These are phyloP conservation scores for Kwoniella shandongensis DNA, from an alignment of 768 basidiomycete genomes.

Conservation along the genomic window DNA sequence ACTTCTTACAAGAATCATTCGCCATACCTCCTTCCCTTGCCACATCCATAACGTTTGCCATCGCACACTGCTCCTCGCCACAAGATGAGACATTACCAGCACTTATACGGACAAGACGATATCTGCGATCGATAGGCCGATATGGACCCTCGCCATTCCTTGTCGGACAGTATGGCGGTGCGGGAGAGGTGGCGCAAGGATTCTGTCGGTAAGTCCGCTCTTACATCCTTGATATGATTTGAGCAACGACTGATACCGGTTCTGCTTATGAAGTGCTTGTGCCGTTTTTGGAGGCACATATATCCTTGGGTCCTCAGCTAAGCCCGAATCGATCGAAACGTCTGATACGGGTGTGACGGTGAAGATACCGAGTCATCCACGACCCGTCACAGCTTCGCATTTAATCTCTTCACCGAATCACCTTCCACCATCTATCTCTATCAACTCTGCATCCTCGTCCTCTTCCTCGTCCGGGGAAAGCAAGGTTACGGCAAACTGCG, in stretches of 20 bases:
- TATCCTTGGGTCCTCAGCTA: conserved; percentile 53
- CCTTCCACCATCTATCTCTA: conserved; percentile 21
- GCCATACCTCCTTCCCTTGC: conserved; percentile 63
- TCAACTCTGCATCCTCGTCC: neutral
- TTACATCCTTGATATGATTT: neutral
- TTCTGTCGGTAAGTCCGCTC: conserved; percentile 58
- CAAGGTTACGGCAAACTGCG: conserved; percentile 28
- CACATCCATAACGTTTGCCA: conserved; percentile 68
- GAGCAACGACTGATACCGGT: too few relatives aligned
- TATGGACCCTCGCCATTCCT: conserved; percentile 88
- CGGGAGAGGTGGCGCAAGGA: conserved; percentile 89
- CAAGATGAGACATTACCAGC: conserved; percentile 67
- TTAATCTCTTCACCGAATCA: conserved; percentile 33
- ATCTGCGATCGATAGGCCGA: conserved; percentile 74
- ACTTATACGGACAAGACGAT: conserved; percentile 68
- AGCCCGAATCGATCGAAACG: conserved; percentile 23
- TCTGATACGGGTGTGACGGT: conserved; percentile 17
- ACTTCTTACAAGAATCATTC: conserved; percentile 68
- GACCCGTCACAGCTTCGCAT: conserved; percentile 31
- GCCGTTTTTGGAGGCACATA: conserved; percentile 66
- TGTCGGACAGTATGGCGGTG: conserved; percentile 90
- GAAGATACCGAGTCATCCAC: conserved; percentile 37
- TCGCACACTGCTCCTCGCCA: conserved; percentile 67
- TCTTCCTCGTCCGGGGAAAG: neutral
- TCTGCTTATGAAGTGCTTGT: too few relatives aligned